Evolutionary conservation across 2,329 filamentous ascomycete species (phyloP), one percentile per base, ranked within the genome.

Genomic region (Sarocladiaceae sp.): DNA sequence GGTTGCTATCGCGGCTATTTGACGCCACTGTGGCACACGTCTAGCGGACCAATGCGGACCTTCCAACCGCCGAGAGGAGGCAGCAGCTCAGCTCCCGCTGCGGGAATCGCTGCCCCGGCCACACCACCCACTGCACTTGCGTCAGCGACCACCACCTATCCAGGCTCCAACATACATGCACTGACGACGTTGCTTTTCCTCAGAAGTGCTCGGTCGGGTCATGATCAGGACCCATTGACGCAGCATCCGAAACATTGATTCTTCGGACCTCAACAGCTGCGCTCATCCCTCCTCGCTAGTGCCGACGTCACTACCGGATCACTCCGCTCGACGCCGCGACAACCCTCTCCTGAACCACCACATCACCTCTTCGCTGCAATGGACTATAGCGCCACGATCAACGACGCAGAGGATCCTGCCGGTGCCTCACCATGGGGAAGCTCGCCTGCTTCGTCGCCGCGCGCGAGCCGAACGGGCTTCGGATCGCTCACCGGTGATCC

Each of bases 381-480:
- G 76, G 76, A 80, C 62, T 80, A 80, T 60, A 73, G 70, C 59
- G 61, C 74, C 50, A 70, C 74, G 12, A 74, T 78, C 53, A 56
- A 70, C 56, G 76, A 80, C 52, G 63, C 65, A 43, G 76, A 80
- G 35, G 69, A 78, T 51, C 66, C 72, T 15, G 65, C 62, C 35
- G 73, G 67, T 47, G 67, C 65, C 48, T 78, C 75, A 24, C 76
- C 76, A 2, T 80, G 76, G 76, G 75, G 73, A 12, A 70, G 67
- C 46, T 74, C 73, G 24, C 76, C 76, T 4, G 63, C 64, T 19
- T 64, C 69, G 13, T 75, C 75, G 16, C 74, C 76, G 23, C 64
- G 65, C 47, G 67, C 67, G 51, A 67, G 68, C 50, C 64, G 67
- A 33, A 58, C 67, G 19, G 60, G 56, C 48, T 76, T 76, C 53